Evolutionary conservation across 2,329 filamentous ascomycete species (phyloP), one percentile per base, ranked within the genome.

Genomic region (Ophiostoma tasmaniense): DNA sequence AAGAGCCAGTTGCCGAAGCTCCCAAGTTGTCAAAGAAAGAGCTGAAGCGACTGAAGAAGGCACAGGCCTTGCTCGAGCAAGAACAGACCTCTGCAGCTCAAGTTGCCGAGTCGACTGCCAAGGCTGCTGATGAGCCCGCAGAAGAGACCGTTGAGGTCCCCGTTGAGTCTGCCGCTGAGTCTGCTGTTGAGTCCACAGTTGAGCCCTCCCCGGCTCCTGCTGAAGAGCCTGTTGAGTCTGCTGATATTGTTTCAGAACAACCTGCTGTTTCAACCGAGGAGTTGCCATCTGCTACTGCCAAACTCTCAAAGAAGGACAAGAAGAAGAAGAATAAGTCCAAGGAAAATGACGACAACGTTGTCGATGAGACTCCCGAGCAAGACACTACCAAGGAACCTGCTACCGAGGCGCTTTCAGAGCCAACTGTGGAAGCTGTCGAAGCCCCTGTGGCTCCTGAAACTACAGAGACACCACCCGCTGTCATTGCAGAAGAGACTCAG

Each of bases 231-330:
- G 52, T 5, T 8, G 50, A 55, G 30, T 25, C 66, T 37, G 8
- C 11, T 28, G 66, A 67, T 10, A 20, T 25, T 20, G 28, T 22
- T 6, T 5, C 33, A n/a, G 67, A 68, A 20, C 7, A 55, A 8
- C 8, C n/a, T 55, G n/a, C 50, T 55, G n/a, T 25, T 55, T 22
- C 66, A 13, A 42, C 25, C 20, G 65, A 28, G 5, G 42, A 66
- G 13, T 37, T 20, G 14, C n/a, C 20, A 33, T n/a, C 66, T 30
- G 66, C 25, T 10, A 10, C 20, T n/a, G 30, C 8, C 11, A 70
- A 67, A 66, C 37, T 45, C n/a, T 39, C 25, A 42, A 70, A 70
- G 61, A 70, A 70, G 61, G 62, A 66, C 33, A 70, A 66, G 50
- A 65, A 68, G 42, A 65, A 69, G 62, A 59, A 62, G 59, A 62